Base-by-base conservation (phyloP, 495 filamentous ascomycete species). In the Podospora comata region DNA sequence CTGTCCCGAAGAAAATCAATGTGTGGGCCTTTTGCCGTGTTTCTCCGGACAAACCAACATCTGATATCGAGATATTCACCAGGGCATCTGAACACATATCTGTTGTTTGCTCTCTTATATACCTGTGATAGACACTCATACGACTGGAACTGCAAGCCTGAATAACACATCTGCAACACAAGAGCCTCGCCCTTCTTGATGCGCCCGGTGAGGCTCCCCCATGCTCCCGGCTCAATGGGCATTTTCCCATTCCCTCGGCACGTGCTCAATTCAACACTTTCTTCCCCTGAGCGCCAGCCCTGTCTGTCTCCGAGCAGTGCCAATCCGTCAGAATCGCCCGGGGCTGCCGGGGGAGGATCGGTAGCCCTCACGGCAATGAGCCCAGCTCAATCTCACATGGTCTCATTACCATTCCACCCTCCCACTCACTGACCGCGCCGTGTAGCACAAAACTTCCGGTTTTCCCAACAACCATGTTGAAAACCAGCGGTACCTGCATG, bases 381-480 rank as follows among this genome's bases (percentile, higher is more conserved):
- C 48, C 57, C 61, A 73, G 68, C 28, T 27, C 66, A 68, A 73
- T 71, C 53, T 71, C 58, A 58, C 56, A 63, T 73, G 55, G 69
- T 61, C 16, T 65, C 66, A 73, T 66, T 23, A 66, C 60, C 65
- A 59, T 27, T 48, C 65, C 55, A 64, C 62, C 20, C 6, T 32
- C 34, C 23, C 23, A 23, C 1, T 23, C 32, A 19, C 34, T 39
- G 65, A 32, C 26, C 30, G 48, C 60, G 64, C 64, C 64, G 28
- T 32, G 28, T 48, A 61, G 26, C 26, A 65, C 39, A 48, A 48
- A 48, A 48, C 39, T 11, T 13, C 44, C 64, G 23, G 6, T 18
- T 62, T 32, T 65, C 44, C 64, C 64, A 27, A 65, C 39, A 48
- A 48, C 39, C 39, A 48, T 48, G 39, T 48, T 48, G 7, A 48